Percentiles rank a stretch among this genome's conserved stretches.
Evolutionary conservation across 345 rosid genomes (phyloP).

Genomic region (Citrus glauca): DNA sequence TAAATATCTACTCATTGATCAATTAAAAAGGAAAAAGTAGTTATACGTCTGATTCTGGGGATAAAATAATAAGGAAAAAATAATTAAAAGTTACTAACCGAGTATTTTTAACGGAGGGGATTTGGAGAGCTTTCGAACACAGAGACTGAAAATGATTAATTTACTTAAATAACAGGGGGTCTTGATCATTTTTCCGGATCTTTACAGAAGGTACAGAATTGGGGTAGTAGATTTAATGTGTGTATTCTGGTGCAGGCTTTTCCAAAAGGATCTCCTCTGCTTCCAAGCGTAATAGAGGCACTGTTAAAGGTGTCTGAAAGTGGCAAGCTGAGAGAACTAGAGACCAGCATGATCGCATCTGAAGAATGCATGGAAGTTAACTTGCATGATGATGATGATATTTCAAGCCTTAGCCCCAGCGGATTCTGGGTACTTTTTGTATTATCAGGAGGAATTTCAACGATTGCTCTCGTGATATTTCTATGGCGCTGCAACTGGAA

Average conservation of each 20-base stretch:
- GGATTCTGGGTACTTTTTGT: conserved; percentile 18
- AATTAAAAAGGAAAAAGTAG: too few relatives aligned
- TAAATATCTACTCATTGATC: too few relatives aligned
- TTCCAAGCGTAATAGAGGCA: conserved; percentile 19
- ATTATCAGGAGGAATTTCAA: conserved; percentile 19
- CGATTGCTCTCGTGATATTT: conserved; percentile 13
- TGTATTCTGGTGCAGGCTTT: conserved; percentile 12
- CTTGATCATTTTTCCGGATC: too few relatives aligned
- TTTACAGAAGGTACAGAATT: background rate
- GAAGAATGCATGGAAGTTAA: conserved; percentile 10
- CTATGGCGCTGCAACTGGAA: background rate
- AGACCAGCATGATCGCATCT: conserved; percentile 5
- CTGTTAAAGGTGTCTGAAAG: conserved; percentile 22
- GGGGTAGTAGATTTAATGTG: background rate
- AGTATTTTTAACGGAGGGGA: too few relatives aligned
- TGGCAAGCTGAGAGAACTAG: conserved; percentile 21
- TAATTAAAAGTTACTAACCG: too few relatives aligned
- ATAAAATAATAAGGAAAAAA: too few relatives aligned
- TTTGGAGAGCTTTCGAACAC: too few relatives aligned
- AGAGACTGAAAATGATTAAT: too few relatives aligned
- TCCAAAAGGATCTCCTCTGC: conserved; percentile 20
- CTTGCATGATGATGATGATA: conserved; percentile 5
- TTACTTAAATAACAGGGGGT: too few relatives aligned
- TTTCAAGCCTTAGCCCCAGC: conserved; percentile 12
- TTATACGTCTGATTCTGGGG: too few relatives aligned